These are phyloP conservation scores for Phellopilus nigrolimitatus DNA, from an alignment of 1,284 basidiomycete genomes.

Conservation along the genomic window DNA sequence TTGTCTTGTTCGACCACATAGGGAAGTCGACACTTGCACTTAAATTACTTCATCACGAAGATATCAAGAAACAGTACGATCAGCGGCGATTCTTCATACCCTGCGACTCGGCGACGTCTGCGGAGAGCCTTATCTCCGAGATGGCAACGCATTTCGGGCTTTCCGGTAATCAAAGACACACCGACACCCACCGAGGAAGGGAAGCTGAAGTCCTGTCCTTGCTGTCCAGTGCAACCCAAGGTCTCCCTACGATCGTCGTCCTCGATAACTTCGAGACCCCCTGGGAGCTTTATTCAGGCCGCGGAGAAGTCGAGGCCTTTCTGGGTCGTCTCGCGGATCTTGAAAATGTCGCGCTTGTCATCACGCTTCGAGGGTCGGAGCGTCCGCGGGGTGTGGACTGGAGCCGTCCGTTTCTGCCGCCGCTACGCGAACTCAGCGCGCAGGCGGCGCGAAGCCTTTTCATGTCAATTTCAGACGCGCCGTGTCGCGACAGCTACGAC, in stretches of 20 bases:
- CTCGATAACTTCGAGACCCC: constrained; percentile 20
- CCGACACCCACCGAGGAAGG: background rate
- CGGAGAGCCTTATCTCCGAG: background rate
- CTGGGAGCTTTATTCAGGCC: constrained; percentile 10
- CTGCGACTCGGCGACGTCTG: constrained; percentile 14
- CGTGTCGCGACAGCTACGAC: background rate
- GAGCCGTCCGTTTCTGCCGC: constrained; percentile 15
- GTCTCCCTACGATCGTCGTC: constrained; percentile 3
- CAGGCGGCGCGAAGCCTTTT: constrained; percentile 10
- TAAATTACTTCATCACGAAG: constrained; percentile 5
- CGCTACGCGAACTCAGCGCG: constrained; percentile 4
- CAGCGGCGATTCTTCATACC: constrained; percentile 13
- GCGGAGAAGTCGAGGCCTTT: constrained; percentile 9
- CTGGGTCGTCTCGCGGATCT: constrained; percentile 3
- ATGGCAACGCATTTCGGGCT: constrained; percentile 5
- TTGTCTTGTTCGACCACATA: background rate
- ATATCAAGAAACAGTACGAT: background rate
- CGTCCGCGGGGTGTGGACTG: constrained; percentile 13
- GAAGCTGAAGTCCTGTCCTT: background rate
- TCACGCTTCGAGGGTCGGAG: constrained; percentile 17
- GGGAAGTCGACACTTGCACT: constrained; percentile 14
- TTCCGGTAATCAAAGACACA: background rate
- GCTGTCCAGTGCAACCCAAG: background rate
- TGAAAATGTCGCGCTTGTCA: constrained; percentile 9
- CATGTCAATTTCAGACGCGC: constrained; percentile 4